Base-by-base conservation (phyloP, 192 early-diverging fungal genomes). In the Coemansia sp. region DNA sequence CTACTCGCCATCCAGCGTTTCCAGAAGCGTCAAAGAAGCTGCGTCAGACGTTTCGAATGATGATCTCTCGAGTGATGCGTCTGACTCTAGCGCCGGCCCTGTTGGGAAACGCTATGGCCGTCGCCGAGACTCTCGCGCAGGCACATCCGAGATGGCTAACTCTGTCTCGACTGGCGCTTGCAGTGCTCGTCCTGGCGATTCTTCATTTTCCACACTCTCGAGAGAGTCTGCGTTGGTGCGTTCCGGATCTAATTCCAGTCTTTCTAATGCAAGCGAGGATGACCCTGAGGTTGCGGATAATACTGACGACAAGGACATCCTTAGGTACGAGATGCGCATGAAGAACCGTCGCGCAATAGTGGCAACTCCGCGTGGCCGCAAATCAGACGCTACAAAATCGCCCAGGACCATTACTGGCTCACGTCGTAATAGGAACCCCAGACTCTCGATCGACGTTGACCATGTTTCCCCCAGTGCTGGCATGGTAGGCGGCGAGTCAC, bases 301-400 rank as follows among this genome's bases (percentile, higher is more conserved):
- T 11, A 66, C 74, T 0, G 79, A 82, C 12, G 74, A 68, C n/a
- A 43, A 48, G n/a, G 78, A 68, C 16, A 82, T 82, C 18, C 70
- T 64, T 7, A 51, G 74, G 1, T 73, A 75, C 15, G 74, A 76
- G 71, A 67, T 65, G 63, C 71, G 79, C 26, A 69, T 73, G 49
- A 63, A 54, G 22, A 72, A 65, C 48, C 74, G 71, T 1, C 70
- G 67, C 12, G 65, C 74, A 11, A 47, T 49, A 19, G 56, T 71
- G 68, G 49, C 69, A 10, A 71, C 72, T 2, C 72, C 68, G 32
- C 73, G 67, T 45, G 42, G 55, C 21, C 67, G 64, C 45, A 48
- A 54, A 46, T 45, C 39, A 36, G 59, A 21, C n/a, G 43, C 45
- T 37, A 22, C 46, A 56, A 65, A 63, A 61, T 62, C 66, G 12